A percentile compares a stretch with the other conserved stretches of the same genome.
Conservation (phyloP, 2,329 filamentous ascomycete genomes). For the Ophiocordyceps sinensis region DNA sequence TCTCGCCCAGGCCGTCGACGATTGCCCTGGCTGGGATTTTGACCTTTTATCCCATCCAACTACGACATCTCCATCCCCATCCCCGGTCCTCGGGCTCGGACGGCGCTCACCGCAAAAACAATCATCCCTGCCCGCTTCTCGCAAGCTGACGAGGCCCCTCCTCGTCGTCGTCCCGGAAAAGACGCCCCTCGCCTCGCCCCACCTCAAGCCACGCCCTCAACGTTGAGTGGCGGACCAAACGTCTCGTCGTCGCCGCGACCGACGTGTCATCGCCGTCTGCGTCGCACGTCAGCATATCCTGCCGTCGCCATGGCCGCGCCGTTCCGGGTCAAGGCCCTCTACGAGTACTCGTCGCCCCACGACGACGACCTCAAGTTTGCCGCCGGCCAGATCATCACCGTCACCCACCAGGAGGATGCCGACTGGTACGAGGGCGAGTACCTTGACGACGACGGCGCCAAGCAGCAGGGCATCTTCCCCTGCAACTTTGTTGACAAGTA, state of each 20-base stretch:
- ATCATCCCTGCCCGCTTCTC: constrained; percentile 5
- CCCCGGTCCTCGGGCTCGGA: no score
- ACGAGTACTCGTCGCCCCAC: constrained; percentile 83
- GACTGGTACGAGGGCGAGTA: constrained; percentile 95
- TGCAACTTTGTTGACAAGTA: constrained; percentile 96
- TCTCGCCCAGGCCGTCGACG: background rate
- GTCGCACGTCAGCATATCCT: constrained; percentile 1
- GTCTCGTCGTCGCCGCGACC: constrained; percentile 2
- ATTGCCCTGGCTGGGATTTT: no score
- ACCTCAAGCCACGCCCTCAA: background rate
- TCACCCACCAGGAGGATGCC: constrained; percentile 80
- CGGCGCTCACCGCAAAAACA: background rate
- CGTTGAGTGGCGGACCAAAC: constrained; percentile 1
- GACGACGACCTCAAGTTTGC: constrained; percentile 88
- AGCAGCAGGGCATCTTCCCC: constrained; percentile 78
- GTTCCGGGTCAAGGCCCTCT: constrained; percentile 93
- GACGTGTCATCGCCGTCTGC: constrained; percentile 2
- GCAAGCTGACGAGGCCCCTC: constrained; percentile 5
- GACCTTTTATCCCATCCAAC: no score
- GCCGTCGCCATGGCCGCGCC: constrained; percentile 50
- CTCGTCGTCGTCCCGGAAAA: background rate
- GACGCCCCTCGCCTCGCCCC: constrained; percentile 2
- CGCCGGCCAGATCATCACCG: constrained; percentile 78
- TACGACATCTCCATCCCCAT: no score
- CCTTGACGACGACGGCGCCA: constrained; percentile 56